phyloP scores from a whole-genome alignment of 73 alveolate species.

The Symbiodinium pilosum region DNA sequence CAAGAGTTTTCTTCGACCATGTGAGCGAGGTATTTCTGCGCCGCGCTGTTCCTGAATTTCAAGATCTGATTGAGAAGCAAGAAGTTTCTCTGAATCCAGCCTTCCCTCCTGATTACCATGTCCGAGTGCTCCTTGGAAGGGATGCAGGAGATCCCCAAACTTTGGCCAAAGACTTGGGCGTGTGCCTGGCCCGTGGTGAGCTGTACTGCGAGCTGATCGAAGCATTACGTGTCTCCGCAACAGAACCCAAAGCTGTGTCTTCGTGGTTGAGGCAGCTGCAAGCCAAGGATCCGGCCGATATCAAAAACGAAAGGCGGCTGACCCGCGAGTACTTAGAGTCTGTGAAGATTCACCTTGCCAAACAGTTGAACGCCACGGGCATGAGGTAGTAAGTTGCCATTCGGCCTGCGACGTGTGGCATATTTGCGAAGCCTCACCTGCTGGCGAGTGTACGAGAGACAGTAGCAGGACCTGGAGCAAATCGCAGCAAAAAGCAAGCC shows the following conservation, averaged over 20 bases:
- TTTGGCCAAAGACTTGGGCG: not conserved
- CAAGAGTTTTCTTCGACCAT: slow-evolving; percentile 15
- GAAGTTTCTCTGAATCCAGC: not conserved
- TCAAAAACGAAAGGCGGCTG: not conserved
- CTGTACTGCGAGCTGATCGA: slow-evolving; percentile 22
- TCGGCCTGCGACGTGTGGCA: too few species aligned
- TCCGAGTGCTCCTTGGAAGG: slow-evolving; percentile 1
- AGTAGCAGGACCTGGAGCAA: too few species aligned
- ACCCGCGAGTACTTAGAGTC: slow-evolving; percentile 7
- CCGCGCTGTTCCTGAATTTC: slow-evolving; percentile 12
- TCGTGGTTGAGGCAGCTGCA: not conserved
- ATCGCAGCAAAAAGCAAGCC: too few species aligned
- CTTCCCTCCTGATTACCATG: slow-evolving; percentile 20
- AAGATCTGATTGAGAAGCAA: not conserved
- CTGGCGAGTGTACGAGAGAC: too few species aligned
- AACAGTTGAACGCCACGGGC: not conserved
- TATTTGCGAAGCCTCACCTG: too few species aligned
- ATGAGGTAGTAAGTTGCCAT: not conserved
- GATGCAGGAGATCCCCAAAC: not conserved
- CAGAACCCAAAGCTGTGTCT: not conserved
- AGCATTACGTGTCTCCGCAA: not conserved
- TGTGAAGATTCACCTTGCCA: not conserved
- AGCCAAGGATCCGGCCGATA: not conserved
- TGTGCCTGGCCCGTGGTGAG: not conserved
- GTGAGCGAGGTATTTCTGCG: slow-evolving; percentile 10